Base-by-base conservation (phyloP, 768 basidiomycete genomes). In the Serendipita sp. region DNA sequence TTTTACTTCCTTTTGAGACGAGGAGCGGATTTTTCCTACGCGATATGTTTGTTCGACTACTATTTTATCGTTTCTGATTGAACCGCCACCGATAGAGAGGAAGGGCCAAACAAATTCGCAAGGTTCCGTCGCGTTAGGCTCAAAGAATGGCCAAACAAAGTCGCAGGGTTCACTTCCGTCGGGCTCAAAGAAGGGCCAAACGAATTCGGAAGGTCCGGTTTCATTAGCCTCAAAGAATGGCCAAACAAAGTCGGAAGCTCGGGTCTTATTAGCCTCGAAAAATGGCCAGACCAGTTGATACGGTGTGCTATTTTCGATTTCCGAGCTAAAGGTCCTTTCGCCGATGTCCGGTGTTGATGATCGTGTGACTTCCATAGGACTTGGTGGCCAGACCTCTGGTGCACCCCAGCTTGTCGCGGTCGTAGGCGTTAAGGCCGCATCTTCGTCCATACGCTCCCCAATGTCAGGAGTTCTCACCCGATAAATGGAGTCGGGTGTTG, bases 381-480 rank as follows among this genome's bases (percentile, higher is more conserved):
- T 76, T 5, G 76, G 71, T 65, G 77, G 76, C 70, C 74, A 79
- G 5, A 76, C 78, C 34, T 75, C 69, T 8, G 78, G 78, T 15
- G 78, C 76, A 52, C 80, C 82, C 81, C 81, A 81, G 13, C 75
- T 76, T 3, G 81, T 80, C 15, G 78, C 77, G 36, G 76, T 77
- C 15, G 74, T 71, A 23, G 79, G 80, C 34, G 78, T 78, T 2
- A 70, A 70, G 3, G 79, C 79, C 28, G 73, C 69, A 68, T 77
- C 78, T 8, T 67, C 74, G 35, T 74, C 69, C 36, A 72, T 69
- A 35, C 79, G 71, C 32, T 71, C 70, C 3, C 71, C 79, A 34
- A 82, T 54, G 68, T 81, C 77, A 10, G 79, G 68, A 1, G 80
- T 79, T 3, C 70, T 72, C 38, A 72, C 66, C 18, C 70, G 52